Percentiles rank a stretch among this genome's conserved stretches.
Evolutionary conservation across 495 filamentous ascomycete genomes (phyloP).

Genomic region (Evernia prunastri): DNA sequence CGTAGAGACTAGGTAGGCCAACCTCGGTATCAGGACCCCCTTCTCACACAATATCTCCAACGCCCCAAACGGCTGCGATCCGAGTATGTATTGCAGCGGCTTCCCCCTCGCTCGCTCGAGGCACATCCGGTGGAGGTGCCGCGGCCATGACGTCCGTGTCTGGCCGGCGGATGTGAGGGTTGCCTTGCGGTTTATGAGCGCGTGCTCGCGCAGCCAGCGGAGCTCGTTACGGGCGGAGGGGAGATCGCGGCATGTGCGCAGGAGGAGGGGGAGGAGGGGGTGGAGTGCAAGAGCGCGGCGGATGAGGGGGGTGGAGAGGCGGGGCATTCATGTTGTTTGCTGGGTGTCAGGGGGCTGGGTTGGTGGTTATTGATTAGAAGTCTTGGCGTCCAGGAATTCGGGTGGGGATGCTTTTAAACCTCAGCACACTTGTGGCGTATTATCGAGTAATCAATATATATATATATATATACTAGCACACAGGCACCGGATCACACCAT

Average conservation of each 20-base stretch:
- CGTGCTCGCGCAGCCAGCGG: constrained; percentile 75
- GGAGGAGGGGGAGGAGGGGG: constrained; percentile 57
- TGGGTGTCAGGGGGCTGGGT: too few species aligned
- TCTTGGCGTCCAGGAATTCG: too few species aligned
- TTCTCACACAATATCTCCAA: constrained; percentile 68
- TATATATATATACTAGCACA: too few species aligned
- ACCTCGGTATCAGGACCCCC: constrained; percentile 84
- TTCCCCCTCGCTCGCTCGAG: constrained; percentile 52
- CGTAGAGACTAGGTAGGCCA: constrained; percentile 10
- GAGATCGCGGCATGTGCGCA: constrained; percentile 63
- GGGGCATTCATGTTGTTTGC: constrained; percentile 61
- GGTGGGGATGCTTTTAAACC: too few species aligned
- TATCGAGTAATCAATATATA: too few species aligned
- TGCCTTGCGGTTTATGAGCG: constrained; percentile 23
- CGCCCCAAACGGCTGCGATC: constrained; percentile 79
- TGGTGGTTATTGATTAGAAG: too few species aligned
- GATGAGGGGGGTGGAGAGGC: constrained; percentile 56
- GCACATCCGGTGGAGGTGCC: constrained; percentile 46
- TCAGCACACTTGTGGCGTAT: too few species aligned
- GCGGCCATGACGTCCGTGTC: constrained; percentile 27
- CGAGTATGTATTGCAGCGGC: constrained; percentile 86
- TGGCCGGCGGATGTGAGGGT: not conserved
- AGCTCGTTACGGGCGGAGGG: constrained; percentile 67
- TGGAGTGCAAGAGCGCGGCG: constrained; percentile 49
- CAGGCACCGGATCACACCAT: too few species aligned